These are phyloP conservation scores for Astrephomene gubernaculifera DNA, from an alignment of 139 green algal genomes.

Conservation along the genomic window DNA sequence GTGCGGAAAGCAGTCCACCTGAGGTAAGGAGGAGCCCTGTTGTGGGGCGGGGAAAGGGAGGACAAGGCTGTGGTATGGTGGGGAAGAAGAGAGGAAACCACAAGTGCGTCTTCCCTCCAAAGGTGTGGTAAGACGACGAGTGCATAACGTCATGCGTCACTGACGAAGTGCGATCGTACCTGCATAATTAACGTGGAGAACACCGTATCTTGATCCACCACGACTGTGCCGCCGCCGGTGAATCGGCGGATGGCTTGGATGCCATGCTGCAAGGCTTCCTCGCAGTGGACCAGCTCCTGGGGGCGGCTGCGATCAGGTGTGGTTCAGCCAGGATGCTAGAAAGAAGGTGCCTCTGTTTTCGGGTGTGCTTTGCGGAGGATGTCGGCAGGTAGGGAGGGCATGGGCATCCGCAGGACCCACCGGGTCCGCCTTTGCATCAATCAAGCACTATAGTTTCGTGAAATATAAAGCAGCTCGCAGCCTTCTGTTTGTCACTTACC, in stretches of 20 bases:
- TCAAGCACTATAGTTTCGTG: too few species aligned
- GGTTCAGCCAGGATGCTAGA: background rate
- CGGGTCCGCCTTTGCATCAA: too few species aligned
- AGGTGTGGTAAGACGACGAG: too few species aligned
- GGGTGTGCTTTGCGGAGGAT: too few species aligned
- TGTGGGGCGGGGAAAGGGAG: background rate
- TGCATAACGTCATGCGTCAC: too few species aligned
- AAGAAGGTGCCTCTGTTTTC: too few species aligned
- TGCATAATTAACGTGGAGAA: constrained; percentile 73
- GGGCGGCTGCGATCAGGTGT: constrained; percentile 4
- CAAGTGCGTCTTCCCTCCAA: too few species aligned
- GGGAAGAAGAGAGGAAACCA: too few species aligned
- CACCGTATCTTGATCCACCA: constrained; percentile 92
- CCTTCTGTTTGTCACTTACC: constrained; percentile 73
- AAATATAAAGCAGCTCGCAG: too few species aligned
- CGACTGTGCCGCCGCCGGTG: constrained; percentile 96
- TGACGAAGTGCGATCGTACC: constrained; percentile 48
- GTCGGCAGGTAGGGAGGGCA: too few species aligned
- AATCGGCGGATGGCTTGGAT: constrained; percentile 90
- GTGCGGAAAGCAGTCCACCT: constrained; percentile 82
- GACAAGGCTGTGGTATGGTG: too few species aligned
- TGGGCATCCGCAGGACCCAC: too few species aligned
- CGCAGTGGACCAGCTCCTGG: constrained; percentile 69
- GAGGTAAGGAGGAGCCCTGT: constrained; percentile 58
- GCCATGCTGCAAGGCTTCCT: constrained; percentile 41